These are phyloP conservation scores for Coemansia sp. DNA, from an alignment of 192 early-diverging fungal genomes.

Conservation along the genomic window DNA sequence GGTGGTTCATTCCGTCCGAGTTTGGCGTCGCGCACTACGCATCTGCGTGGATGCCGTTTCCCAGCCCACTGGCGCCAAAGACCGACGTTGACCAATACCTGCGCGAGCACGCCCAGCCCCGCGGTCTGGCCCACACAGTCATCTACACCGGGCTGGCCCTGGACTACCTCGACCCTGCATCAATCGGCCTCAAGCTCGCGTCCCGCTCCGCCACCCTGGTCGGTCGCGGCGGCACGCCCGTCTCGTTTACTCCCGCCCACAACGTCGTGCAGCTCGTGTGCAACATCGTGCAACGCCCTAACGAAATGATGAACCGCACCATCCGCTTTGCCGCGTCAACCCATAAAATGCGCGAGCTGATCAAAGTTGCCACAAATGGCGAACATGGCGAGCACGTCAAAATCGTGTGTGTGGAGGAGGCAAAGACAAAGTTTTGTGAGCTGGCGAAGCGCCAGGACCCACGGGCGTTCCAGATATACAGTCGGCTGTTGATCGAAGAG, in stretches of 20 bases:
- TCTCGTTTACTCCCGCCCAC: constrained; percentile 30
- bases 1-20: constrained; percentile 54
- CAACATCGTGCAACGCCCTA: constrained; percentile 28
- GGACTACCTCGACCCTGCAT: constrained; percentile 42
- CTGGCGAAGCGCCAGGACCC: constrained; percentile 30
- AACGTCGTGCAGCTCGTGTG: constrained; percentile 18
- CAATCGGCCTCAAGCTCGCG: constrained; percentile 26
- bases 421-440: constrained; percentile 28
- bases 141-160: constrained; percentile 50
- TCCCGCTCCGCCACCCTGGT: constrained; percentile 37
- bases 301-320: constrained; percentile 38
- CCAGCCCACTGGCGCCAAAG: constrained; percentile 41
- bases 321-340: constrained; percentile 41
- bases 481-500: constrained; percentile 43
- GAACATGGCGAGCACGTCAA: constrained; percentile 33
- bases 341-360: constrained; percentile 35
- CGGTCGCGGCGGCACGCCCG: constrained; percentile 39
- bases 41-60: constrained; percentile 38
- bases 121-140: constrained; percentile 32
- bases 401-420: constrained; percentile 36
- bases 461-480: constrained; percentile 37
- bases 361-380: constrained; percentile 39
- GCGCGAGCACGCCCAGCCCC: constrained; percentile 2
- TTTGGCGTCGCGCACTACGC: constrained; percentile 35
- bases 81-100: constrained; percentile 23